Base-by-base conservation (phyloP, 2,329 filamentous ascomycete species). In the Didymella arachidicola region DNA sequence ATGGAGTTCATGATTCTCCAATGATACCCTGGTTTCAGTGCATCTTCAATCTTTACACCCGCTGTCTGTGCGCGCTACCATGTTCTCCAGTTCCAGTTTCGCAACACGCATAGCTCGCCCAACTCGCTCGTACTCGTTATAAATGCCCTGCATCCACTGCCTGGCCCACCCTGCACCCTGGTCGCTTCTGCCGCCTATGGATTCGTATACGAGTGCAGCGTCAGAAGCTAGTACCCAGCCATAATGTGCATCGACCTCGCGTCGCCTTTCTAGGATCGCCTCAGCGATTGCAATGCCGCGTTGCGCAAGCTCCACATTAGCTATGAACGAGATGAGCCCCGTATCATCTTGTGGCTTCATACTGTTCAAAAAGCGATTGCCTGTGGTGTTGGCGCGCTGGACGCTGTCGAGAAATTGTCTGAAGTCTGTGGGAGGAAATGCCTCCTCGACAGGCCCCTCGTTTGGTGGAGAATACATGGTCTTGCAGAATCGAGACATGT, bases 191-290 rank as follows among this genome's bases (percentile, higher is more conserved):
- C 41, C 42, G 4, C 52, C 46, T 47, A 60, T 52, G 7, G 52
- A 46, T 12, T 18, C 26, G 19, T 34, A 50, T 18, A 55, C 34
- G 5, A 47, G 51, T 4, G 4, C 42, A 30, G 46, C 14, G 26
- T 55, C 46, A 3, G 52, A 47, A 1, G 51, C 52, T 12, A 59
- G 12, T n/a, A 47, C 47, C 46, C 57, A 59, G 6, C 46, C 34
- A 32, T 59, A 55, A 26, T 59, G 41, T 22, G 34, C 27, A 36
- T 59, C 30, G 14, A 60, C 42, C n/a, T 50, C 30, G 10, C 52
- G 43, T 18, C 46, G 42, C 14, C 30, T 16, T 8, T 8, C 25
- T 18, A 47, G 12, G 36, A 55, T 8, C 1, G 11, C 14, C 22
- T 46, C n/a, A 10, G 42, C 5, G 6, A 27, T 7, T 5, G 3